phyloP scores from a whole-genome alignment of 2,329 filamentous ascomycete genomes.

The Chaetomium globosum region DNA sequence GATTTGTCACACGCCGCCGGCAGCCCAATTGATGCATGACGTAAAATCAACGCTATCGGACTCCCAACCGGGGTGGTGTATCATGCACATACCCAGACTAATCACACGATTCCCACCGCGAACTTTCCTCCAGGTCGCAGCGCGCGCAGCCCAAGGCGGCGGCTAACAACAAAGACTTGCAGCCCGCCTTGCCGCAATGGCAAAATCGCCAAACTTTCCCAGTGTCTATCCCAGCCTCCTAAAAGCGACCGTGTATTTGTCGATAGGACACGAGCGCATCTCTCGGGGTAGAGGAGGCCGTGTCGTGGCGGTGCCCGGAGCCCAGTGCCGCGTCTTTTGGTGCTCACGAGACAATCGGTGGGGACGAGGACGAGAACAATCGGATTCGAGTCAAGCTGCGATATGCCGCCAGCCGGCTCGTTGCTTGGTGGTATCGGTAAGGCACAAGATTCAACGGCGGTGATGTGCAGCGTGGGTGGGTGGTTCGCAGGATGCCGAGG shows the following conservation, averaged over 20 bases:
- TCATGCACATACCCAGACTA: conserved; percentile 24
- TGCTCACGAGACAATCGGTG: conserved; percentile 20
- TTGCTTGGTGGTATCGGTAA: conserved; percentile 15
- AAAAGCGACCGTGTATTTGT: conserved; percentile 33
- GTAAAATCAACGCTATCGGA: conserved; percentile 4
- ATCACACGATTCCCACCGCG: conserved; percentile 8
- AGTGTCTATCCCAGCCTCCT: conserved; percentile 34
- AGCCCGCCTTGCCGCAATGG: conserved; percentile 23
- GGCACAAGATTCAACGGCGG: conserved; percentile 20
- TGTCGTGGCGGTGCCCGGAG: conserved; percentile 13
- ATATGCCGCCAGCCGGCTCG: conserved; percentile 26
- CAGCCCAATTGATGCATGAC: conserved; percentile 26
- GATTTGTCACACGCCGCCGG: not conserved
- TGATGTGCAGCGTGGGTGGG: conserved; percentile 27
- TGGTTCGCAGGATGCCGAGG: conserved; percentile 34
- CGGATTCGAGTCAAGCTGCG: conserved; percentile 22
- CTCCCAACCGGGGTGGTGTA: not conserved
- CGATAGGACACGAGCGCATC: conserved; percentile 35
- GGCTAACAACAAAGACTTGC: not conserved
- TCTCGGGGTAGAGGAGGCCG: conserved; percentile 29
- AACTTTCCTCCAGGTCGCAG: conserved; percentile 2
- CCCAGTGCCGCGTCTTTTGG: conserved; percentile 17
- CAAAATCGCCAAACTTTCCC: conserved; percentile 21
- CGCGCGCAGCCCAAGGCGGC: conserved; percentile 6
- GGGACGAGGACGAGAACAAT: conserved; percentile 1